Conservation (phyloP, 306 rosid species). For the Fragaria vesca region DNA sequence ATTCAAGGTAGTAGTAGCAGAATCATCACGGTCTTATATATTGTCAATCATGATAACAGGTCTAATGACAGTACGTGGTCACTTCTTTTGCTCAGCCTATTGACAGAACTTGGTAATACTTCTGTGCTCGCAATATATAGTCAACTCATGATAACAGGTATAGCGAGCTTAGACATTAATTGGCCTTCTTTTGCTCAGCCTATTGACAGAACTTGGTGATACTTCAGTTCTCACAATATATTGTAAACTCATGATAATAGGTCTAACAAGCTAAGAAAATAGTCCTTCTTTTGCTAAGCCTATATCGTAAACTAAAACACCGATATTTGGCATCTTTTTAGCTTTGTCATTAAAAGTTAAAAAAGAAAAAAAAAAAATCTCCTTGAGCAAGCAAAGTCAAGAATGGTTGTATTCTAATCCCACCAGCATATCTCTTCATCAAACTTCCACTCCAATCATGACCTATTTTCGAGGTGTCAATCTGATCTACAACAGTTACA, state of each 20-base stretch:
- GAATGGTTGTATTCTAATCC: not conserved
- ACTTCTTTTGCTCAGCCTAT: not conserved
- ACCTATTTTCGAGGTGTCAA: not conserved
- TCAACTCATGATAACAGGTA: not conserved
- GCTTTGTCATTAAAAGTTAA: not conserved
- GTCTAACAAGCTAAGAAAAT: not conserved
- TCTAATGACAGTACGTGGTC: not conserved
- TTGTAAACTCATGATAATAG: not conserved
- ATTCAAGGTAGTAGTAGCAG: not conserved
- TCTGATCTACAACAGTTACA: not conserved
- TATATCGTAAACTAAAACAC: not conserved
- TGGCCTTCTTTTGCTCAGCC: not conserved
- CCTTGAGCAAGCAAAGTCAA: not conserved
- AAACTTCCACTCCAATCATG: not conserved
- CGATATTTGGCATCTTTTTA: not conserved
- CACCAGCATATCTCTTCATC: not conserved
- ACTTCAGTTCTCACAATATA: not conserved
- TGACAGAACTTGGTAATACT: not conserved
- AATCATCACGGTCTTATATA: not conserved
- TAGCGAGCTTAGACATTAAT: not conserved
- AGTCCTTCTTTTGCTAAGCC: not conserved
- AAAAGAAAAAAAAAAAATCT: not conserved
- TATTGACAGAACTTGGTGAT: not conserved
- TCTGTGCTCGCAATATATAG: not conserved
- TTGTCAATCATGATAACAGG: not conserved